These are phyloP conservation scores for Pythium aphanidermatum DNA, from an alignment of 352 stramenopile genomes.

Conservation along the genomic window DNA sequence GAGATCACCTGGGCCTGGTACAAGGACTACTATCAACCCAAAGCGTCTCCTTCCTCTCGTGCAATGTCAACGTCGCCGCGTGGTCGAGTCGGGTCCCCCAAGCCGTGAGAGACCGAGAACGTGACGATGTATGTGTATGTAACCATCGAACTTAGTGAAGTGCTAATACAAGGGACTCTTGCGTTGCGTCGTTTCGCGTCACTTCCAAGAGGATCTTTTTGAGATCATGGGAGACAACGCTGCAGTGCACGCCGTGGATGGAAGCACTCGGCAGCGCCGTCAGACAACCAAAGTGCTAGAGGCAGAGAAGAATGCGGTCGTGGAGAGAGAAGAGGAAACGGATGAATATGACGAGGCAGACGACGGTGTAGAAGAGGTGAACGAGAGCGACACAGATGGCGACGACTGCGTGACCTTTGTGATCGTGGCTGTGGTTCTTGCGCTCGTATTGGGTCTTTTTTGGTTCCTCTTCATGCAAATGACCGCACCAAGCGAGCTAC, in stretches of 20 bases:
- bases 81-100: slow-evolving; percentile 51
- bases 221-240: background rate
- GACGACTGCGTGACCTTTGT: slow-evolving; percentile 14
- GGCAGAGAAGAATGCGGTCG: background rate
- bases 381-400: background rate
- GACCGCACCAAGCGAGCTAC: slow-evolving; percentile 2
- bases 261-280: background rate
- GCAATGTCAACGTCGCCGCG: too few species aligned
- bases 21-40: slow-evolving; percentile 59
- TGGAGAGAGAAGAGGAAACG: background rate
- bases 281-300: background rate
- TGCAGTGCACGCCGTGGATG: slow-evolving; percentile 9
- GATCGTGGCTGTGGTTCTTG: slow-evolving; percentile 15
- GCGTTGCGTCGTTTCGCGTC: slow-evolving; percentile 11
- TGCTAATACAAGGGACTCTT: background rate
- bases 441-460: slow-evolving; percentile 11
- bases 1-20: slow-evolving; percentile 94
- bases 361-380: background rate
- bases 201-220: slow-evolving; percentile 9
- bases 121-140: slow-evolving; percentile 81
- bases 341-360: background rate
- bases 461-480: slow-evolving; percentile 18
- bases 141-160: slow-evolving; percentile 15
- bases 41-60: too few species aligned
- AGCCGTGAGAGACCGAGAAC: slow-evolving; percentile 95